These are phyloP conservation scores for Cryptosporidium canis DNA, from an alignment of 169 alveolate genomes.

Conservation along the genomic window DNA sequence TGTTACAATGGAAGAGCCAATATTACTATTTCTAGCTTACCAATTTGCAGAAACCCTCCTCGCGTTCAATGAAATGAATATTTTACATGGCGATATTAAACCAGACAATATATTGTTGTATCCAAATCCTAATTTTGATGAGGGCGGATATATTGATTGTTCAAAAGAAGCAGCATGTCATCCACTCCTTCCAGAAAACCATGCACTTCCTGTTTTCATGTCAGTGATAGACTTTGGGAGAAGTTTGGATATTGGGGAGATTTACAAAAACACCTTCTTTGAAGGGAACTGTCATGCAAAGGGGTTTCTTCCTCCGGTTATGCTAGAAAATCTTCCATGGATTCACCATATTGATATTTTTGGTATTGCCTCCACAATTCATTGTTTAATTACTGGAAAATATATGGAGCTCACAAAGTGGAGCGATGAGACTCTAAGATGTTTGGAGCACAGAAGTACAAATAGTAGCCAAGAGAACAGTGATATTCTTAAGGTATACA, in stretches of 20 bases:
- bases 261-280: conserved; percentile 51
- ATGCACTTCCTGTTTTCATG: conserved; percentile 1
- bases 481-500: conserved; percentile 6
- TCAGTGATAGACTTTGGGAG: conserved; percentile 68
- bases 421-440: conserved; percentile 21
- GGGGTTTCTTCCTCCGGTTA: conserved; percentile 48
- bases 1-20: conserved; percentile 56
- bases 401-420: conserved; percentile 68
- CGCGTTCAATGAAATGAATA: conserved; percentile 45
- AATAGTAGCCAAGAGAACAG: not conserved
- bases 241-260: conserved; percentile 61
- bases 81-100: conserved; percentile 64
- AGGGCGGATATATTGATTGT: not conserved
- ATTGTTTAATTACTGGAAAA: conserved; percentile 63
- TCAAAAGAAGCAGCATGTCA: not conserved
- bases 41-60: conserved; percentile 38
- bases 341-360: conserved; percentile 62
- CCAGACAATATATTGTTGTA: conserved; percentile 59
- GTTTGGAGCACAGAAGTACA: not conserved
- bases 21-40: conserved; percentile 16
- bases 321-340: conserved; percentile 67
- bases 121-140: conserved; percentile 45
- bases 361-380: conserved; percentile 56
- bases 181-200: conserved; percentile 38
- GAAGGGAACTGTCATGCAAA: conserved; percentile 67